A percentile compares a stretch with the other conserved stretches of the same genome.
These are phyloP conservation scores for Gaultheria prostrata DNA, from an alignment of 148 eudicot species.

Conservation along the genomic window DNA sequence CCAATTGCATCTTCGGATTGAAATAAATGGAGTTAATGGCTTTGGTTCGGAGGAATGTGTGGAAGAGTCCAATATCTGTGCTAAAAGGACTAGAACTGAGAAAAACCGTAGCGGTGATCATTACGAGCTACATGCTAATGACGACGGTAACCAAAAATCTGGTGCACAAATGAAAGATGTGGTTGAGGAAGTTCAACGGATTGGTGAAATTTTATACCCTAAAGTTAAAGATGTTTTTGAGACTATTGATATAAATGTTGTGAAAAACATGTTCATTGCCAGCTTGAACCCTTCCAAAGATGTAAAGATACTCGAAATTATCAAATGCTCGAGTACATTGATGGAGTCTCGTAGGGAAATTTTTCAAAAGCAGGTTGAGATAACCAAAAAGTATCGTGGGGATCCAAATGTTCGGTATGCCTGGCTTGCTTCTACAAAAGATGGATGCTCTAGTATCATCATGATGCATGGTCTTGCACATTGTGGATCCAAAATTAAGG, in stretches of 20 bases:
- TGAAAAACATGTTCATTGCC: slow-evolving; percentile 22
- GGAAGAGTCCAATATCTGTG: slow-evolving; percentile 26
- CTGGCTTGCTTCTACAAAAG: slow-evolving; percentile 34
- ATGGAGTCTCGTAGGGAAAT: slow-evolving; percentile 28
- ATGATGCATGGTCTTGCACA: slow-evolving; percentile 30
- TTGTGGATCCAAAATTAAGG: slow-evolving; percentile 18
- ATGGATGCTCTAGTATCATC: slow-evolving; percentile 26
- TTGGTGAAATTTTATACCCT: slow-evolving; percentile 10
- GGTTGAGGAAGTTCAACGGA: slow-evolving; percentile 14
- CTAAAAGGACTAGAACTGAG: slow-evolving; percentile 20
- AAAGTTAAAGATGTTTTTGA: slow-evolving; percentile 15
- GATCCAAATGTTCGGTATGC: slow-evolving; percentile 32
- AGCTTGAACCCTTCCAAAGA: slow-evolving; percentile 22
- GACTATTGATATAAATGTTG: slow-evolving; percentile 20
- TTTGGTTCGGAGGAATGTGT: slow-evolving; percentile 26
- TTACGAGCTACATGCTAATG: slow-evolving; percentile 7
- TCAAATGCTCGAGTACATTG: slow-evolving; percentile 27
- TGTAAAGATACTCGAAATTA: slow-evolving; percentile 20
- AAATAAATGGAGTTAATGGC: slow-evolving; percentile 26
- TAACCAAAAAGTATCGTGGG: slow-evolving; percentile 30
- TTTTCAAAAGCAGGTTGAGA: slow-evolving; percentile 38
- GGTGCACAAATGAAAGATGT: slow-evolving; percentile 11
- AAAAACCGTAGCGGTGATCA: not conserved
- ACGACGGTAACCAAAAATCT: slow-evolving; percentile 1
- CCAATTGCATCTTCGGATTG: slow-evolving; percentile 36